Conservation (phyloP, 1,139 yeast genomes). For the Pneumocystis oryctolagi region DNA sequence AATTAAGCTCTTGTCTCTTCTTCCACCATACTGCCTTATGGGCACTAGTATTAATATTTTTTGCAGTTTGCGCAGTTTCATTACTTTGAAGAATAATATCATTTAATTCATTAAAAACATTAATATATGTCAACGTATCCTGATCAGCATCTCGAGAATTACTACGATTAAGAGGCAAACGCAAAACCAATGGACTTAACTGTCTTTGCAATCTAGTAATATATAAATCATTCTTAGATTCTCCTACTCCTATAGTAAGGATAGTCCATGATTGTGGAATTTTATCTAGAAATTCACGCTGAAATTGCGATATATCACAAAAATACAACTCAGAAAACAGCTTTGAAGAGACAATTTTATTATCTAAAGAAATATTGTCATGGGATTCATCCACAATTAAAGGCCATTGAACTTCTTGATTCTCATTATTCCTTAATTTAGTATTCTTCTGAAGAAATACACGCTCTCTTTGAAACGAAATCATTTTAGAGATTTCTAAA, state of each 20-base stretch:
- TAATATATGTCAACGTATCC: conserved; percentile 32
- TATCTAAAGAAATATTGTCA: not conserved
- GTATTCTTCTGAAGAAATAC: not conserved
- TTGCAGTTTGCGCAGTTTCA: conserved; percentile 34
- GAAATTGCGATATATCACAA: conserved; percentile 18
- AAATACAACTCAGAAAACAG: not conserved
- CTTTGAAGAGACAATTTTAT: not conserved
- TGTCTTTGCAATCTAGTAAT: conserved; percentile 32
- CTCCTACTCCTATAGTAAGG: conserved; percentile 49
- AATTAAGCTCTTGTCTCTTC: conserved; percentile 47
- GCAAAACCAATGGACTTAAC: conserved; percentile 33
- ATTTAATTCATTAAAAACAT: conserved; percentile 33
- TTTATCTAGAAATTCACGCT: conserved; percentile 13
- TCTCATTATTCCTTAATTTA: not conserved
- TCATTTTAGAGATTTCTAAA: not conserved
- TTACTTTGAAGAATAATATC: conserved; percentile 47
- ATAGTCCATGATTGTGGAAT: conserved; percentile 44
- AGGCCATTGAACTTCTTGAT: not conserved
- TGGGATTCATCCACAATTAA: not conserved
- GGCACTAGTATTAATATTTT: conserved; percentile 37
- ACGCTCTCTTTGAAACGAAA: not conserved
- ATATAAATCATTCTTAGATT: conserved; percentile 42
- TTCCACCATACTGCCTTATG: conserved; percentile 72
- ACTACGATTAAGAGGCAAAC: conserved; percentile 47
- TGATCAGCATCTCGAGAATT: conserved; percentile 34